Evolutionary conservation across 306 rosid genomes (phyloP), one percentile per base, ranked within the genome.

Genomic region (Casuarina cunninghamiana): DNA sequence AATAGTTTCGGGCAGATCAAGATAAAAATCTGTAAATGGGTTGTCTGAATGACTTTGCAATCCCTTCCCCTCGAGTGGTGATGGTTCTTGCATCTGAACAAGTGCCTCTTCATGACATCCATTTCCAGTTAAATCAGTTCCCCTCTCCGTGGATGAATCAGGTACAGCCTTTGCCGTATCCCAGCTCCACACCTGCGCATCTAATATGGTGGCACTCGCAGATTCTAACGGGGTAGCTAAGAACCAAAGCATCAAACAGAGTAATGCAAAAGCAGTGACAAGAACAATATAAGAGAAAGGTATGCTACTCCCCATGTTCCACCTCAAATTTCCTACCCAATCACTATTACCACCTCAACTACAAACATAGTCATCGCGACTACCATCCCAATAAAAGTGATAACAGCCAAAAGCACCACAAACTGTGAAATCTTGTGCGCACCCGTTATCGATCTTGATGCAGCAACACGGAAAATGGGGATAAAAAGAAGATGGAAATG

Each of bases 401-500:
- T 66, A 77, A 87, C 68, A 60, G 91, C 85, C 72, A 86, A 82
- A 85, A 92, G 88, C 80, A 92, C 98, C 79, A 83, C 77, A 69
- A 84, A 74, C 75, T 89, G 98, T 66, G 98, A 87, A 54, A 89
- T 69, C 87, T 89, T 95, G 86, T 91, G 80, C 75, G 39, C 77
- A 45, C 97, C 97, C 98, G 92, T 95, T 81, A 93, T 86, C 78
- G 91, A 80, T 78, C 90, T 89, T 65, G 98, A 95, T 42, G 90
- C 78, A 70, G 97, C 97, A 74, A 92, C 78, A 73, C 97, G 90
- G 66, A 91, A 95, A 76, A 92, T 95, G 76, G 97, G 98, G 78
- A 95, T 92, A 85, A 92, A 26, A 89, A 54, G 93, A 91, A 61
- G 98, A 88, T 60, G 98, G 98, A 82, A 95, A 92, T 80, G 89